Evolutionary conservation across 2,329 filamentous ascomycete species (phyloP), one percentile per base, ranked within the genome.

Genomic region (Paraphoma chrysanthemicola): DNA sequence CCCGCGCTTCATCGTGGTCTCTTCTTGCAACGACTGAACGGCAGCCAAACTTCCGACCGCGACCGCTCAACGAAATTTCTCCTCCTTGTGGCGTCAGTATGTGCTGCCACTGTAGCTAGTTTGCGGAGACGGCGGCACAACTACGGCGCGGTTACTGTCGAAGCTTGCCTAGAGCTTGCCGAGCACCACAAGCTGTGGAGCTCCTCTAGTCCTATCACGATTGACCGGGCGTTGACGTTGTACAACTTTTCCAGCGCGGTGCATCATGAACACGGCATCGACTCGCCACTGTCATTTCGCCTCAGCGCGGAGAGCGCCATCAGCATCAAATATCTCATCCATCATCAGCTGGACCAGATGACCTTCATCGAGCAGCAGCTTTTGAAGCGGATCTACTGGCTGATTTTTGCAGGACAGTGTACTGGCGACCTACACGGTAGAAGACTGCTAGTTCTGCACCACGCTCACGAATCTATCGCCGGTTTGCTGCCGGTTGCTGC

Each of bases 371-470:
- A 67, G 18, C 44, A 53, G 36, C 56, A 67, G 30, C 30, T 60
- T 2, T 39, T 67, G 14, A 67, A 67, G 31, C 56, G 64, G 4
- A 48, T 65, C 4, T 67, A 67, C 50, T 67, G 64, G 62, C 48
- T 67, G n/a, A 50, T 63, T 5, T 67, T 55, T 31, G 64, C 62
- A 7, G 56, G 56, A 6, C 60, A 65, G 29, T 67, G 64, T 41
- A 67, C 64, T 9, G 50, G 50, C 39, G 64, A 67, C 14, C 62
- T 67, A 56, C 61, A 63, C 28, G 64, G 64, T 8, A 51, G 64
- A 33, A 57, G 50, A 33, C 11, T 65, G 28, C 44, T 62, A 17
- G 43, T 59, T 31, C 42, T 66, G 16, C 63, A 55, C 36, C 57
- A 62, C 7, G 57, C 61, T 42, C 57, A 66, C 33, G 63, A 66